Evolutionary conservation across 1,284 basidiomycete species (phyloP), one percentile per base, ranked within the genome.

Genomic region (Ceratobasidium sp.): DNA sequence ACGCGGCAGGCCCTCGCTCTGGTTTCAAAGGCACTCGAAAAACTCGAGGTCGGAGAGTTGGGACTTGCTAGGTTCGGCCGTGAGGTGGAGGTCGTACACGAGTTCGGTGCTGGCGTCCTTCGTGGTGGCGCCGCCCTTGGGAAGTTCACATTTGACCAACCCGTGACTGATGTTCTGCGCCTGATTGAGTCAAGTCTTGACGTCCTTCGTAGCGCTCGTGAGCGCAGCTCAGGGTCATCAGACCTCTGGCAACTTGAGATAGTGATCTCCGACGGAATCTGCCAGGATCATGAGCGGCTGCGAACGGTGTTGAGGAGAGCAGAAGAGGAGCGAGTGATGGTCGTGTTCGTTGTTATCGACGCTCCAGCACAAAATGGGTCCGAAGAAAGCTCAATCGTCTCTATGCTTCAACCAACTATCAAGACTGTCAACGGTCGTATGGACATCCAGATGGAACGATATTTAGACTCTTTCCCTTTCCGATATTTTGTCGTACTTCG

Each of bases 181-280:
- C 89, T 99, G 68, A 87, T 99, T n/a, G 92, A 97, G 80, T 90
- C 90, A 31, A 96, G 94, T 78, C 86, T 99, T 49, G 84, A 88
- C 20, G 89, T 94, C 77, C 89, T 99, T 15, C 90, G 93, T 80
- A 87, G 87, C 39, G 93, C 95, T 37, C 86, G 94, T 58, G 92
- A 93, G 81, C 87, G 88, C 69, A 88, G 90, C 42, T 89, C 90
- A n/a, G 80, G 81, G 0, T 88, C 90, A 2, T 88, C 90, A 1
- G 96, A 99, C 79, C 87, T 99, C 31, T 99, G 98, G 98, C 98
- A 99, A 83, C 88, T 99, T 73, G 91, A 98, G 84, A 96, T 99
- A 85, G 98, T 99, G 87, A 96, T 99, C 79, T 99, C 97, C 23
- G 98, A 99, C 83, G 98, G 98, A 39, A 94, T 99, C 79, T 99